Conservation (phyloP, 225 moss, liverwort and hornwort species). For the Asterella californica region DNA sequence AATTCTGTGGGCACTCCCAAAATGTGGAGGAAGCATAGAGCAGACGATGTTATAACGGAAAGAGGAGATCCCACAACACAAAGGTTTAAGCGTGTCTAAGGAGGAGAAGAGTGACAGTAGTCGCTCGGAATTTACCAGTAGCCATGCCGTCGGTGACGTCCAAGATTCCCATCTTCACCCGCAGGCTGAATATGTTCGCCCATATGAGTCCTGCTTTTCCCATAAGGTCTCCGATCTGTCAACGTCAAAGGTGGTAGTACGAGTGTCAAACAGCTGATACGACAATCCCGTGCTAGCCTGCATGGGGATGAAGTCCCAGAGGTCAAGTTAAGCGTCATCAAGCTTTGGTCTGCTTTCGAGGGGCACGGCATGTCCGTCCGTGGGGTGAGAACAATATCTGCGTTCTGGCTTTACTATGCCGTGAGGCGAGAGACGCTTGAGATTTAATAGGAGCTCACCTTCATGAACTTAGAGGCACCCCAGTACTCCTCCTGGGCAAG, state of each 20-base stretch:
- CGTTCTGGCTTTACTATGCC: background rate
- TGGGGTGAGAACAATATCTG: background rate
- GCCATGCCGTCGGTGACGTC: constrained; percentile 38
- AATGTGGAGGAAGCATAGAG: too few species aligned
- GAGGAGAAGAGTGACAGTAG: background rate
- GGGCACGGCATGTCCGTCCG: background rate
- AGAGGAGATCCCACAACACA: too few species aligned
- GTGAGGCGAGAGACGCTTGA: background rate
- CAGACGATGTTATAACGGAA: too few species aligned
- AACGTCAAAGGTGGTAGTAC: background rate
- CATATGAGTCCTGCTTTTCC: constrained; percentile 39
- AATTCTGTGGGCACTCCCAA: too few species aligned
- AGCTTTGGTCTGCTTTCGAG: background rate
- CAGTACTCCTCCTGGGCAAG: constrained; percentile 58
- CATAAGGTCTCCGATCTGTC: constrained; percentile 54
- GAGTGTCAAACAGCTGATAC: background rate
- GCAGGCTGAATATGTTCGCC: constrained; percentile 36
- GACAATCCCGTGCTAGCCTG: background rate
- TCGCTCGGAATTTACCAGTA: constrained; percentile 33
- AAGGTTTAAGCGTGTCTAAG: background rate
- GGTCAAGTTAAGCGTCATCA: background rate
- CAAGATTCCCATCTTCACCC: constrained; percentile 39
- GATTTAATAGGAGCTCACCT: constrained; percentile 9
- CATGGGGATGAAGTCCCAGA: background rate
- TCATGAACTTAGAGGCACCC: constrained; percentile 33